These are phyloP conservation scores for Pontederia paniculata DNA, from an alignment of 176 grass and related monocot species.

Conservation along the genomic window DNA sequence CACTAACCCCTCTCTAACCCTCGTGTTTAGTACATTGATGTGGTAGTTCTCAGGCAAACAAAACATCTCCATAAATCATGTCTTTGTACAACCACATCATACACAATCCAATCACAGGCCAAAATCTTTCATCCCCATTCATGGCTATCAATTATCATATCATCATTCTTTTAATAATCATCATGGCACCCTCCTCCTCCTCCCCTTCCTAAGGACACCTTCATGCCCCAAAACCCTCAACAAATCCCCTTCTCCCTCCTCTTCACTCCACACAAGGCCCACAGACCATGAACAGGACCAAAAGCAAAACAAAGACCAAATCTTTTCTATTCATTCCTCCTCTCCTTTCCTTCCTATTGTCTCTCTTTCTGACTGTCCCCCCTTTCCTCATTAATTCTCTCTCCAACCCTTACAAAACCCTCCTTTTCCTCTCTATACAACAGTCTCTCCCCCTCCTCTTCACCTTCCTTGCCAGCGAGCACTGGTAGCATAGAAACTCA, in stretches of 20 bases:
- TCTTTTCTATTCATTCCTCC: neutral
- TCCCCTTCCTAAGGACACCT: neutral
- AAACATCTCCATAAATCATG: neutral
- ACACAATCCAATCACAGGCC: neutral
- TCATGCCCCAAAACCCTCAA: too few relatives aligned
- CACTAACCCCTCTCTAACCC: too few relatives aligned
- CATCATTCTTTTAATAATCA: neutral
- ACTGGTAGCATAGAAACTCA: neutral
- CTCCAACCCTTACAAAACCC: slow-evolving; percentile 53
- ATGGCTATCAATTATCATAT: neutral
- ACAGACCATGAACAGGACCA: too few relatives aligned
- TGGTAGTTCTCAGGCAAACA: neutral
- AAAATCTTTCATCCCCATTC: too few relatives aligned
- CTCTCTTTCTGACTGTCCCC: neutral
- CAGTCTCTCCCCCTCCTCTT: slow-evolving; percentile 26
- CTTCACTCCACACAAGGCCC: too few relatives aligned
- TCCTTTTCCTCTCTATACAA: slow-evolving; percentile 21
- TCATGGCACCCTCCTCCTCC: neutral
- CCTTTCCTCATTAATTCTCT: neutral
- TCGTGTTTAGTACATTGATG: neutral
- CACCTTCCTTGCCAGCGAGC: slow-evolving; percentile 5
- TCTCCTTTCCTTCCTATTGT: neutral
- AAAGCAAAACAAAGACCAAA: too few relatives aligned
- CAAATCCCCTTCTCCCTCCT: too few relatives aligned
- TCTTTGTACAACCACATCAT: neutral